Evolutionary conservation across 2,329 filamentous ascomycete genomes (phyloP).

Genomic region (Phialocephala subalpina): DNA sequence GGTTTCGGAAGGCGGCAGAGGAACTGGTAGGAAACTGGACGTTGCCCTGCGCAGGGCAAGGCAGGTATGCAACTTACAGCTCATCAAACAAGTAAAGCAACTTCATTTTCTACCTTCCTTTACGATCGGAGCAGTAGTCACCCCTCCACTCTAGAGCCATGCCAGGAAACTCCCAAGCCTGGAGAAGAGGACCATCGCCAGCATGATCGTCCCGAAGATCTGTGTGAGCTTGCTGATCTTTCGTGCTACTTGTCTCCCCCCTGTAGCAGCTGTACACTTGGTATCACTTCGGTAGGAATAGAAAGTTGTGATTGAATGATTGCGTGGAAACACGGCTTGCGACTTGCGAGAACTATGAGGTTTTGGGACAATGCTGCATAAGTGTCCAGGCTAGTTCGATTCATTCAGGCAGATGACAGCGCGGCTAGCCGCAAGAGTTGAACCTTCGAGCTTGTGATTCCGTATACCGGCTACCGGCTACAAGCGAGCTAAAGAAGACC

Average conservation of each 20-base stretch:
- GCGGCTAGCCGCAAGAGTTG: neutral
- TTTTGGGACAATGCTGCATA: slow-evolving; percentile 16
- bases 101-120: neutral
- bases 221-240: slow-evolving; percentile 16
- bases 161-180: neutral
- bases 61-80: neutral
- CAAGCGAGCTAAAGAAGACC: neutral
- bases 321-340: neutral
- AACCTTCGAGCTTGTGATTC: neutral
- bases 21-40: neutral
- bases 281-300: neutral
- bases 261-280: slow-evolving; percentile 3
- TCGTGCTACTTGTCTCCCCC: neutral
- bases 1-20: neutral
- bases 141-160: neutral
- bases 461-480: neutral
- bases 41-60: neutral
- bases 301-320: neutral
- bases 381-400: neutral
- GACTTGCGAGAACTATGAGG: slow-evolving; percentile 6
- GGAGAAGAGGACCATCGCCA: neutral
- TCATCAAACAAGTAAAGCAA: slow-evolving; percentile 1
- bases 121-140: neutral
- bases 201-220: slow-evolving; percentile 21
- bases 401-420: slow-evolving; percentile 2